A percentile compares a stretch with the other conserved stretches of the same genome.
phyloP scores from a whole-genome alignment of 73 alveolate genomes.

The Blepharisma stoltei region DNA sequence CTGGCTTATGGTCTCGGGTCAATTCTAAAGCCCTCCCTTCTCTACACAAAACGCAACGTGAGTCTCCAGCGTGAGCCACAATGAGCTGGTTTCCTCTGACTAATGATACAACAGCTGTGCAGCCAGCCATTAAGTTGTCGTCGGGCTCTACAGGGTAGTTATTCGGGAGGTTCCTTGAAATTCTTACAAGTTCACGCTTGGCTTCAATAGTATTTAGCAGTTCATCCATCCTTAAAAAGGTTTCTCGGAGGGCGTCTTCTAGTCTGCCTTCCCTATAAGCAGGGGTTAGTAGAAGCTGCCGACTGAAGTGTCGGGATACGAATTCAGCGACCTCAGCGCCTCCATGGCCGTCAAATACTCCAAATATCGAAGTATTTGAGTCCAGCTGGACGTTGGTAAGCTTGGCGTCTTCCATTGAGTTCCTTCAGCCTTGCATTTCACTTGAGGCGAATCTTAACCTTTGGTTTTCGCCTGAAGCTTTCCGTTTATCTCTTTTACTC shows the following conservation, averaged over 20 bases:
- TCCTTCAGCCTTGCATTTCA: constrained; percentile 77
- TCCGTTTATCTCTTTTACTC: not conserved
- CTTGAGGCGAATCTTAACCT: constrained; percentile 50
- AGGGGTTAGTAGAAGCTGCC: constrained; percentile 51
- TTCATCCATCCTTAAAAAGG: constrained; percentile 78
- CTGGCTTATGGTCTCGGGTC: constrained; percentile 91
- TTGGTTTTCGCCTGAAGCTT: not conserved
- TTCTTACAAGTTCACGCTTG: not conserved
- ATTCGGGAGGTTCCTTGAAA: not conserved
- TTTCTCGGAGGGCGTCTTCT: constrained; percentile 70
- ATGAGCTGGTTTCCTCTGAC: constrained; percentile 52
- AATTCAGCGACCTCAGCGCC: constrained; percentile 89
- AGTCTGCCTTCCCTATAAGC: constrained; percentile 54
- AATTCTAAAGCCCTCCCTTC: constrained; percentile 60
- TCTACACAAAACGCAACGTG: constrained; percentile 69
- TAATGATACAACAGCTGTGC: constrained; percentile 69
- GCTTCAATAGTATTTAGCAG: constrained; percentile 38
- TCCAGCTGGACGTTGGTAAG: constrained; percentile 62
- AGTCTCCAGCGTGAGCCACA: constrained; percentile 95
- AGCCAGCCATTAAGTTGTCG: constrained; percentile 54
- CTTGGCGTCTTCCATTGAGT: constrained; percentile 87
- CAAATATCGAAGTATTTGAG: constrained; percentile 64
- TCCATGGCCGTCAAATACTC: constrained; percentile 96
- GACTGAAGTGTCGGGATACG: constrained; percentile 63
- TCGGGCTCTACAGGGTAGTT: constrained; percentile 4